A percentile compares a stretch with the other conserved stretches of the same genome.
Evolutionary conservation across 306 rosid species (phyloP).

Genomic region (Cicer judaicum): DNA sequence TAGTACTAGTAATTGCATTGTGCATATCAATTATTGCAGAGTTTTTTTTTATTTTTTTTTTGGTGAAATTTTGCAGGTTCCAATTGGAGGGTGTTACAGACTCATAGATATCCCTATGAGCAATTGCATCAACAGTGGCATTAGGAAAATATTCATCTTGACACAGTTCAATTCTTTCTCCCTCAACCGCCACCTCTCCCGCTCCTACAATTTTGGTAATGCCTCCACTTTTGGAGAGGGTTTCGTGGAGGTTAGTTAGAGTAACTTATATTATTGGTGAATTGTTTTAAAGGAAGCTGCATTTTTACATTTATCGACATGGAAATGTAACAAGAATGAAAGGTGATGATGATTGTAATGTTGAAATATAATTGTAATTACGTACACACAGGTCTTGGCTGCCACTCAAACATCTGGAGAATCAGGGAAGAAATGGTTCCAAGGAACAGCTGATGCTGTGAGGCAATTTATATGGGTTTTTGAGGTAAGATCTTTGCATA

Average conservation of each 20-base stretch:
- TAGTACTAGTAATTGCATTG: slow-evolving; percentile 3
- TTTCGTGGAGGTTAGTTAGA: slow-evolving; percentile 78
- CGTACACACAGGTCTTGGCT: slow-evolving; percentile 75
- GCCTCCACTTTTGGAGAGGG: slow-evolving; percentile 84
- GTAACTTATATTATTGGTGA: background rate
- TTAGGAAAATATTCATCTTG: slow-evolving; percentile 78
- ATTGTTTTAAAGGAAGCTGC: too few species aligned
- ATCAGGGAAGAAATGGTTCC: slow-evolving; percentile 90
- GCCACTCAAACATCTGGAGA: slow-evolving; percentile 96
- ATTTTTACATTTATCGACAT: background rate
- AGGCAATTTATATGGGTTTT: slow-evolving; percentile 93
- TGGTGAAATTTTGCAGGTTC: slow-evolving; percentile 63
- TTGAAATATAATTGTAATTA: slow-evolving; percentile 37
- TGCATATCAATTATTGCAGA: background rate
- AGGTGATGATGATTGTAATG: background rate
- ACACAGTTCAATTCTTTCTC: slow-evolving; percentile 90
- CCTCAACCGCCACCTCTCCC: slow-evolving; percentile 88
- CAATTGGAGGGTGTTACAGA: slow-evolving; percentile 91
- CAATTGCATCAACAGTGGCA: slow-evolving; percentile 91
- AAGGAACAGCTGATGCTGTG: slow-evolving; percentile 97
- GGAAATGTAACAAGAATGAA: background rate
- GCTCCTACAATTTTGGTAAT: slow-evolving; percentile 74
- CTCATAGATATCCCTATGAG: slow-evolving; percentile 96
- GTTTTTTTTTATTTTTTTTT: background rate
- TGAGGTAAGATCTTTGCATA: slow-evolving; percentile 61